Conservation (phyloP, 306 rosid genomes). For the Malus asiatica region DNA sequence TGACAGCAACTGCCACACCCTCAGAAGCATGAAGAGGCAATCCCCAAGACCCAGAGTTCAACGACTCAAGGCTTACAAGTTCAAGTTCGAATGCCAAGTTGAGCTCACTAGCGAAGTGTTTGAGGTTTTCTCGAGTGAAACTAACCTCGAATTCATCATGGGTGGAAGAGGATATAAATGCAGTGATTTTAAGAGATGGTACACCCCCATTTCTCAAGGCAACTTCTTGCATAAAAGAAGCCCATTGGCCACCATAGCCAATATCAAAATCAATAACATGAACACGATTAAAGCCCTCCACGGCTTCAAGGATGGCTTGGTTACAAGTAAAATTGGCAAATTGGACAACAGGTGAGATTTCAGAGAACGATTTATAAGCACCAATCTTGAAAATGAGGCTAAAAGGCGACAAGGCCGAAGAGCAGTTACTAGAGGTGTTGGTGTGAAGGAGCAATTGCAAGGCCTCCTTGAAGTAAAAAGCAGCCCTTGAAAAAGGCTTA, state of each 20-base stretch:
- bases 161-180: constrained; percentile 50
- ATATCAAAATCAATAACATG: constrained; percentile 80
- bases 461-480: constrained; percentile 86
- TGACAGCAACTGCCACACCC: constrained; percentile 61
- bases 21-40: constrained; percentile 38
- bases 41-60: constrained; percentile 64
- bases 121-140: constrained; percentile 70
- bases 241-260: constrained; percentile 93
- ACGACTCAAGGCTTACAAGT: constrained; percentile 43
- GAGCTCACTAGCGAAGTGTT: constrained; percentile 61
- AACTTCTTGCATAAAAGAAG: constrained; percentile 85
- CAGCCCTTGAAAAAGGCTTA: constrained; percentile 93
- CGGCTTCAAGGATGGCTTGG: constrained; percentile 84
- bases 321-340: constrained; percentile 81
- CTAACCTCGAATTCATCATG: constrained; percentile 61
- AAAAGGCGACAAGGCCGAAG: constrained; percentile 42
- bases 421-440: constrained; percentile 23
- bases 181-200: constrained; percentile 66
- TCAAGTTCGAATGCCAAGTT: constrained; percentile 65
- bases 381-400: constrained; percentile 64
- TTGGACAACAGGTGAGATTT: constrained; percentile 78
- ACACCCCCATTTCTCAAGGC: constrained; percentile 55
- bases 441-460: constrained; percentile 47
- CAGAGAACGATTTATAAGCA: constrained; percentile 85
- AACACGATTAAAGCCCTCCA: constrained; percentile 53